These are phyloP conservation scores for Fusarium subglutinans DNA, from an alignment of 2,329 filamentous ascomycete genomes.

Conservation along the genomic window DNA sequence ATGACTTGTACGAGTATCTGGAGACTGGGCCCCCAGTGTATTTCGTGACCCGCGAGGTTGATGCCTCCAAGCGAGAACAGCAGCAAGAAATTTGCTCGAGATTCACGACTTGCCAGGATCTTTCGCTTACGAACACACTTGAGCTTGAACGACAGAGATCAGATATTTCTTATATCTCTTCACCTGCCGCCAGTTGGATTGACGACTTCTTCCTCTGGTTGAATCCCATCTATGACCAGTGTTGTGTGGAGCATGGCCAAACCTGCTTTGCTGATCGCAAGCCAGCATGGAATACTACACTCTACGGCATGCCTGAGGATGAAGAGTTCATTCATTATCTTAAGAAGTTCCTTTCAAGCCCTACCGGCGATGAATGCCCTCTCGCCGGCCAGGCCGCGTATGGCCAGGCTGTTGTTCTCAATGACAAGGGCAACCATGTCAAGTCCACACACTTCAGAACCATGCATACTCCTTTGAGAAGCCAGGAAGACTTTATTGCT, in stretches of 20 bases:
- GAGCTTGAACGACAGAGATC: conserved; percentile 94
- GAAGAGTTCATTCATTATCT: conserved; percentile 91
- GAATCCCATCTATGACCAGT: conserved; percentile 80
- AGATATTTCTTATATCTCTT: conserved; percentile 86
- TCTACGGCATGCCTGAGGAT: conserved; percentile 91
- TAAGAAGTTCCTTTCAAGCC: conserved; percentile 80
- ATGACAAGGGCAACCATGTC: conserved; percentile 72
- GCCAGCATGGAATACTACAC: conserved; percentile 88
- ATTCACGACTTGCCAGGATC: conserved; percentile 86
- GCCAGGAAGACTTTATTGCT: conserved; percentile 90
- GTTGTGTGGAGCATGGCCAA: conserved; percentile 75
- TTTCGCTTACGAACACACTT: conserved; percentile 87
- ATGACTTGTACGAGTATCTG: conserved; percentile 93
- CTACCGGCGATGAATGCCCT: conserved; percentile 85
- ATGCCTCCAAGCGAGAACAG: conserved; percentile 76
- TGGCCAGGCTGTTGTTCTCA: conserved; percentile 82
- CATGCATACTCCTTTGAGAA: conserved; percentile 84
- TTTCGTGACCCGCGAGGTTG: conserved; percentile 86
- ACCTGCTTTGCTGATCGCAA: conserved; percentile 82
- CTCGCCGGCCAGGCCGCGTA: conserved; percentile 91
- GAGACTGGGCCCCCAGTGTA: conserved; percentile 93
- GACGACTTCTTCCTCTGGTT: conserved; percentile 97
- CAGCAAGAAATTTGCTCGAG: conserved; percentile 91
- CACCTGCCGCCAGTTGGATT: conserved; percentile 92
- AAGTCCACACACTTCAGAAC: conserved; percentile 92